A percentile compares a stretch with the other conserved stretches of the same genome.
phyloP scores from a whole-genome alignment of 2,329 filamentous ascomycete genomes.

The Kalaharituber pfeilii region DNA sequence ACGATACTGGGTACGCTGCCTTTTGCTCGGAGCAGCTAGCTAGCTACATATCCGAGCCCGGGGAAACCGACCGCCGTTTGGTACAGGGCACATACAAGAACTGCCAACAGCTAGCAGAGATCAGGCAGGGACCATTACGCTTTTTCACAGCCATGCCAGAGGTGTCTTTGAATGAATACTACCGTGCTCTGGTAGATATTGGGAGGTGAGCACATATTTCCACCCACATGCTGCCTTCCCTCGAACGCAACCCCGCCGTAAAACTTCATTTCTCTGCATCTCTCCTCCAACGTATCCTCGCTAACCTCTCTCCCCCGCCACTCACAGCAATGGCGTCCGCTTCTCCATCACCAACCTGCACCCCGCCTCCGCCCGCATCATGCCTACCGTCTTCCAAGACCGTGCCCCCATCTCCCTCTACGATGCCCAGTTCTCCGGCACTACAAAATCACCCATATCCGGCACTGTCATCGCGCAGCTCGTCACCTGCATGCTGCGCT shows the following conservation, averaged over 20 bases:
- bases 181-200: conserved; percentile 16
- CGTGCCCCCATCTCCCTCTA: conserved; percentile 72
- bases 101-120: too few species aligned
- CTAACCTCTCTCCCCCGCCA: not conserved
- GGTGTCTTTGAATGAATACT: conserved; percentile 4
- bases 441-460: conserved; percentile 36
- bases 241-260: not conserved
- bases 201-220: conserved; percentile 10
- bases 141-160: too few species aligned
- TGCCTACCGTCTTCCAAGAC: conserved; percentile 61
- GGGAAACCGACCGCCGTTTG: too few species aligned
- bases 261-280: not conserved
- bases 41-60: too few species aligned
- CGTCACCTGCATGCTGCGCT: conserved; percentile 47
- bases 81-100: too few species aligned
- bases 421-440: conserved; percentile 47
- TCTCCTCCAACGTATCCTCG: not conserved
- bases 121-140: too few species aligned
- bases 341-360: conserved; percentile 77
- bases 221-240: not conserved
- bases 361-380: conserved; percentile 49
- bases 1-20: too few species aligned
- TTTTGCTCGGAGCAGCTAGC: too few species aligned
- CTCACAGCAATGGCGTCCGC: conserved; percentile 68
- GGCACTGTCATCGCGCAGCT: conserved; percentile 47